A percentile compares a stretch with the other conserved stretches of the same genome.
Conservation (phyloP, 495 filamentous ascomycete species). For the Aspergillus incahuasiensis region DNA sequence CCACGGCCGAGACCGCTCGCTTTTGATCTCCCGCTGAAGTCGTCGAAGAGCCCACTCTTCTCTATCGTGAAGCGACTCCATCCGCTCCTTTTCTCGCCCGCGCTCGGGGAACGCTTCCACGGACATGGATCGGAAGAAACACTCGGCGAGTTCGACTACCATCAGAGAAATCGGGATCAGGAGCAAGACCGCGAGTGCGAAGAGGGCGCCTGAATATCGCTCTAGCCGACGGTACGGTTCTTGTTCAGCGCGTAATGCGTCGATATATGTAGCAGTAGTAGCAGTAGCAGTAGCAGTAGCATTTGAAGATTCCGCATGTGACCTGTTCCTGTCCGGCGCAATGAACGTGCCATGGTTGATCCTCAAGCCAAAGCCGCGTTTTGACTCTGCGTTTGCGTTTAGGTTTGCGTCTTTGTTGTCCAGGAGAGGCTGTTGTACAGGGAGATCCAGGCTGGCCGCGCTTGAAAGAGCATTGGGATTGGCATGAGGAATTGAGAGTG, state of each 20-base stretch:
- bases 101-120: slow-evolving; percentile 8
- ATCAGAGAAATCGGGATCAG: slow-evolving; percentile 4
- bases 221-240: background rate
- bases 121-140: background rate
- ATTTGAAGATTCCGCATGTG: background rate
- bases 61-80: slow-evolving; percentile 1
- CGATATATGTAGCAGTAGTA: background rate
- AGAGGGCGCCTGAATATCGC: background rate
- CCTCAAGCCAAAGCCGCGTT: background rate
- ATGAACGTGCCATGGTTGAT: slow-evolving; percentile 1
- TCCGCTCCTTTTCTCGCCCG: slow-evolving; percentile 4
- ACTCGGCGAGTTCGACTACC: slow-evolving; percentile 2
- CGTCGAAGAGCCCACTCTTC: background rate
- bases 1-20: background rate
- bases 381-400: background rate
- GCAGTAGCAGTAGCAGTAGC: background rate
- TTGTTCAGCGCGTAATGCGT: background rate
- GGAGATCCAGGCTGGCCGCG: background rate
- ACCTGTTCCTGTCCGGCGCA: background rate
- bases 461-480: background rate
- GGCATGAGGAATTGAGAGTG: background rate
- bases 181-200: background rate
- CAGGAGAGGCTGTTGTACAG: background rate
- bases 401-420: background rate
- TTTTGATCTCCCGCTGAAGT: slow-evolving; percentile 1